Percentiles rank a stretch among this genome's conserved stretches.
phyloP scores from a whole-genome alignment of 2,329 filamentous ascomycete species.

The Xylaria multiplex region DNA sequence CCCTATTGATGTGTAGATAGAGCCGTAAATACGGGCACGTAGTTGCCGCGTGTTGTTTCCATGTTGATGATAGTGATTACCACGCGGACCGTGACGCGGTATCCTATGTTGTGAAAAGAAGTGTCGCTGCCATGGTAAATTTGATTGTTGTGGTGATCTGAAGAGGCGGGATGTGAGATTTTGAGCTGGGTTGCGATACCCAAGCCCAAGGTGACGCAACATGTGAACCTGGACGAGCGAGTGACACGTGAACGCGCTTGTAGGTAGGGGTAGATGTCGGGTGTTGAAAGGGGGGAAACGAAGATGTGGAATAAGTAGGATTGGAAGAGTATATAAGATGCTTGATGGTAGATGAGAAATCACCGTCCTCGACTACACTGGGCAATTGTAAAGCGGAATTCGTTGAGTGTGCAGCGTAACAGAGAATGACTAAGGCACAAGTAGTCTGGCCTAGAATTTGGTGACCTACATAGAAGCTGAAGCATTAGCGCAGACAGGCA shows the following conservation, averaged over 20 bases:
- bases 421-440: no score
- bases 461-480: slow-evolving; percentile 6
- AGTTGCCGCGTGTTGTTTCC: slow-evolving; percentile 19
- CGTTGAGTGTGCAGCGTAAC: no score
- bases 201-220: slow-evolving; percentile 34
- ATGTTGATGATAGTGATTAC: slow-evolving; percentile 6
- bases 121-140: slow-evolving; percentile 8
- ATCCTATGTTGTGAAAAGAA: slow-evolving; percentile 19
- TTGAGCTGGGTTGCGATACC: slow-evolving; percentile 25
- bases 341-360: no score
- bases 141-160: slow-evolving; percentile 7
- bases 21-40: slow-evolving; percentile 33
- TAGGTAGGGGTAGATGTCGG: neutral
- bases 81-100: slow-evolving; percentile 7
- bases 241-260: neutral
- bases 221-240: slow-evolving; percentile 16
- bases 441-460: neutral
- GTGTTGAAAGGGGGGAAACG: neutral
- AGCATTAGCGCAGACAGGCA: neutral
- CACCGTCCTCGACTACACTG: no score
- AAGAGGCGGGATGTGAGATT: slow-evolving; percentile 19
- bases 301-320: neutral
- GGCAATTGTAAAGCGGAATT: no score
- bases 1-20: slow-evolving; percentile 37
- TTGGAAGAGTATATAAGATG: no score